These are phyloP conservation scores for Polyrhizophydium stewartii DNA, from an alignment of 371 early-diverging fungal species.

Conservation along the genomic window DNA sequence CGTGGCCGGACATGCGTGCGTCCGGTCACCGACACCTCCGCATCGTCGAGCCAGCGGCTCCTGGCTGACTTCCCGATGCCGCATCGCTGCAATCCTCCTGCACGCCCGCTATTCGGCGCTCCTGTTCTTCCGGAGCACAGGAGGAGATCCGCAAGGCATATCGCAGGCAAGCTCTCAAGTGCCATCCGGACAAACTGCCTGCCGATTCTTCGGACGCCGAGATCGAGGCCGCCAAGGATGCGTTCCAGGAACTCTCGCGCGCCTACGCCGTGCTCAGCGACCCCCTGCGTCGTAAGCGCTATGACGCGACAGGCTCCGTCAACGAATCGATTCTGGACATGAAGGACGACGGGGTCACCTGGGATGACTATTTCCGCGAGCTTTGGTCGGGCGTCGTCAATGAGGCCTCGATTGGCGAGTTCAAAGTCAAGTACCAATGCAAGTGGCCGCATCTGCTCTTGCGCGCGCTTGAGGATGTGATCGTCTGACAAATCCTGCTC, in stretches of 20 bases:
- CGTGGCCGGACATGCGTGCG: too few species aligned
- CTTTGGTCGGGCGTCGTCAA: constrained; percentile 76
- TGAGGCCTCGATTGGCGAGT: constrained; percentile 70
- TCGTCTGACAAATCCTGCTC: too few species aligned
- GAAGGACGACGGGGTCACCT: constrained; percentile 54
- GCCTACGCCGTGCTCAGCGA: constrained; percentile 87
- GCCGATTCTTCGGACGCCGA: constrained; percentile 15
- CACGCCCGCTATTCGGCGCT: too few species aligned
- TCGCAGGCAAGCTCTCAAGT: constrained; percentile 26
- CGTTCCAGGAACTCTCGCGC: constrained; percentile 76
- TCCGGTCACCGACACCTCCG: too few species aligned
- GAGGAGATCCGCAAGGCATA: constrained; percentile 32
- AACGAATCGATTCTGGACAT: constrained; percentile 44
- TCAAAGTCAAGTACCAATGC: constrained; percentile 61
- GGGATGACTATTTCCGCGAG: constrained; percentile 80
- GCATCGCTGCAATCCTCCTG: too few species aligned
- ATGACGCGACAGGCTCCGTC: constrained; percentile 71
- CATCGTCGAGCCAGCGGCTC: too few species aligned
- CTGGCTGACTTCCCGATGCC: too few species aligned
- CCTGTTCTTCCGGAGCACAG: too few species aligned
- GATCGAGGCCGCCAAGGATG: constrained; percentile 15
- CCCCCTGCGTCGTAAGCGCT: constrained; percentile 61
- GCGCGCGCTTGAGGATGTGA: too few species aligned
- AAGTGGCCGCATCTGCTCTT: background rate
- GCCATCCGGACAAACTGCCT: constrained; percentile 40